phyloP scores from a whole-genome alignment of 331 rosid genomes.

The Acacia pycnantha region DNA sequence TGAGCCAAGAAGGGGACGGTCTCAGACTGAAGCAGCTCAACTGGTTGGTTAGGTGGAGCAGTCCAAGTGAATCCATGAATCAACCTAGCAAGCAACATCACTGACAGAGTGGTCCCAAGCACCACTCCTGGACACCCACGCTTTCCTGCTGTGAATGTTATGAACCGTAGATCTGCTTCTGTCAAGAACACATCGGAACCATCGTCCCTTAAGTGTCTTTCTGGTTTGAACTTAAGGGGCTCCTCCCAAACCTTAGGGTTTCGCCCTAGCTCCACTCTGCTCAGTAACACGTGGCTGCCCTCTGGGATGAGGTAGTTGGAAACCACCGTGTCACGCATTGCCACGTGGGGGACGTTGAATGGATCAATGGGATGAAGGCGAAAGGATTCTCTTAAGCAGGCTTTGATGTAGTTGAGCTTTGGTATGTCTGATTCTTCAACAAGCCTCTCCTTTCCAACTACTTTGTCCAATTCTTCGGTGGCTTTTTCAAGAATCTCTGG shows the following conservation, averaged over 20 bases:
- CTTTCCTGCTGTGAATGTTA: not conserved
- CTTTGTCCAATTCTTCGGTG: not conserved
- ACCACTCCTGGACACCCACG: not conserved
- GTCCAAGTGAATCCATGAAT: not conserved
- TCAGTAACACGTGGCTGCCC: not conserved
- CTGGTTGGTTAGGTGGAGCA: not conserved
- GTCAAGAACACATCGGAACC: not conserved
- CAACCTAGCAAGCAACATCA: not conserved
- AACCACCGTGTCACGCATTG: not conserved
- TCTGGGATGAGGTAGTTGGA: not conserved
- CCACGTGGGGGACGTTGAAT: not conserved
- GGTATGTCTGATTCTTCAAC: not conserved
- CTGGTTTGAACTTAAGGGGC: not conserved
- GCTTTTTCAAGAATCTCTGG: not conserved
- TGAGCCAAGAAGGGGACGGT: not conserved
- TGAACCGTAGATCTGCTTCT: not conserved
- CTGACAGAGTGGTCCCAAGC: not conserved
- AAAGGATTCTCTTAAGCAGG: not conserved
- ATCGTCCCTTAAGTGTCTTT: not conserved
- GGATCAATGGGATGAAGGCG: not conserved
- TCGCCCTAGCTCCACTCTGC: not conserved
- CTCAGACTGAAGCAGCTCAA: not conserved
- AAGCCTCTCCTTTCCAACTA: not conserved
- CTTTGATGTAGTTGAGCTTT: not conserved
- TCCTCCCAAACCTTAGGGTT: not conserved